Base-by-base conservation (phyloP, 176 grass and related monocot genomes). In the Musa itinerans region DNA sequence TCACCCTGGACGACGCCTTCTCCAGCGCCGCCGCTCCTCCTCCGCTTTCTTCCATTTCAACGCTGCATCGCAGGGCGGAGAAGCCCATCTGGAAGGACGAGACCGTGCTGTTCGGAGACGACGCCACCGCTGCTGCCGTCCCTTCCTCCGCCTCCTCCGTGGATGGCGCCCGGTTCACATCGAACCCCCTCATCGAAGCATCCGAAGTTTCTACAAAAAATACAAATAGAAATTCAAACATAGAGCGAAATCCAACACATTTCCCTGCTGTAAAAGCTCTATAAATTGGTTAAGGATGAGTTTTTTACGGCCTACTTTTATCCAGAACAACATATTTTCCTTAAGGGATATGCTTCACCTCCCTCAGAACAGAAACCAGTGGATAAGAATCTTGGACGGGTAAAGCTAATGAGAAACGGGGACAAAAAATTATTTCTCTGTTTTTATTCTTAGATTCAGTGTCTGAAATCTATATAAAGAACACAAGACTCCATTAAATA, bases 21-120 rank as follows among this genome's bases (percentile, higher is more conserved):
- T 19, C 57, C 57, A 62, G 13, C 13, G 57, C 57, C 20, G 17
- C 57, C 57, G 57, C 15, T 62, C 57, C 57, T 61, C 1, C 13
- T 17, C 26, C 34, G 3, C 14, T 19, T 29, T 59, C 25, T 56
- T 20, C 73, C 23, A 54, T 15, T 8, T 11, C 51, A 9, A 9
- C 55, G 8, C 24, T 19, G 14, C 73, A 13, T 48, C 73, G 2
- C 22, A 24, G 2, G 55, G 54, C 73, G 73, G 54, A 74, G 54
- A 75, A 75, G 1, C 61, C 54, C 55, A 75, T 75, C 73, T 57
- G 73, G 53, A 75, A 75, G 23, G 73, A 75, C 9, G 73, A 75
- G 8, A 75, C 26, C 0, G 73, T 22, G 24, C 73, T 75, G 25
- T 75, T 75, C 16, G 73, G 73, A 15, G 54, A 75, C 26, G 54